phyloP scores from a whole-genome alignment of 75 land plant genomes.

The Picea sitchensis region DNA sequence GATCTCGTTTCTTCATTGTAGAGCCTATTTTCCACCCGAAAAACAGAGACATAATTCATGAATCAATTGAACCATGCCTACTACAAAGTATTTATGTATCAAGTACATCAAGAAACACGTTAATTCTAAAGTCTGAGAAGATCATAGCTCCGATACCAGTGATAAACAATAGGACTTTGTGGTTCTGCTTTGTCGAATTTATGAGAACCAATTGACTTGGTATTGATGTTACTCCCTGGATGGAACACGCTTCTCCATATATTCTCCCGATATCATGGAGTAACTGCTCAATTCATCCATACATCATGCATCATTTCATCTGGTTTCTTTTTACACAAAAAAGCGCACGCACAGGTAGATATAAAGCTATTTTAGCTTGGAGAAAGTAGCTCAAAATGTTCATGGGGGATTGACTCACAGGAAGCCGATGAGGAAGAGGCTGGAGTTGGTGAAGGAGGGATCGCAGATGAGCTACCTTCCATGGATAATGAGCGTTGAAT shows the following conservation, averaged over 20 bases:
- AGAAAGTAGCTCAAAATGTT: no score
- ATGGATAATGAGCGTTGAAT: not conserved
- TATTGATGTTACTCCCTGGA: slow-evolving; percentile 77
- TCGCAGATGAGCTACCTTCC: not conserved
- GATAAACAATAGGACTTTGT: not conserved
- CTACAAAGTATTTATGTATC: not conserved
- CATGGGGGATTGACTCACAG: no score
- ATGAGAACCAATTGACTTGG: slow-evolving; percentile 49
- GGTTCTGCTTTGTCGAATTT: slow-evolving; percentile 60
- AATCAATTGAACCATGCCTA: not conserved
- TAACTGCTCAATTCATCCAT: not conserved
- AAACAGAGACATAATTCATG: not conserved
- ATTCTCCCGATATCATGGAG: slow-evolving; percentile 39
- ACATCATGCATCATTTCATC: no score
- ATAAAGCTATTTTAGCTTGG: no score
- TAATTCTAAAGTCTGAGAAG: not conserved
- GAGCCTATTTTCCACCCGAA: not conserved
- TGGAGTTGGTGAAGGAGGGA: not conserved
- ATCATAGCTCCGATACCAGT: not conserved
- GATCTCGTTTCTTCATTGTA: not conserved
- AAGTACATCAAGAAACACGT: not conserved
- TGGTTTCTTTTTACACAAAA: no score
- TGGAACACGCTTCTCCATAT: slow-evolving; percentile 93
- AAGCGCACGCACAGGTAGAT: no score
- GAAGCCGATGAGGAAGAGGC: not conserved